Percentiles rank a stretch among this genome's conserved stretches.
Evolutionary conservation across 2,329 filamentous ascomycete species (phyloP).

Genomic region (Colletotrichum horii): DNA sequence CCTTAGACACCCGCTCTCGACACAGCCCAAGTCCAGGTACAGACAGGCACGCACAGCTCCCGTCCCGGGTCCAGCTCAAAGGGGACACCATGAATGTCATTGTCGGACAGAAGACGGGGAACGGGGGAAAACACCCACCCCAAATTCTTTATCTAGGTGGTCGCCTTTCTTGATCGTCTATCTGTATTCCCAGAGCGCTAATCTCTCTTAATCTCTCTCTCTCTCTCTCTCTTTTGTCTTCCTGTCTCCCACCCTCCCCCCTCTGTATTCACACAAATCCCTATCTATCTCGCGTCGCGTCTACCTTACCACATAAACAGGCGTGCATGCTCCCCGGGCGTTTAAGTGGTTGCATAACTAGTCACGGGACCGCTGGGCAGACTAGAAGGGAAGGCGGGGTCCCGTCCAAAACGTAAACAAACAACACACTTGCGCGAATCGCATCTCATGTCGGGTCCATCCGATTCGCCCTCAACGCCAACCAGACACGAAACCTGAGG

Average conservation of each 20-base stretch:
- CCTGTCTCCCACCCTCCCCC: neutral
- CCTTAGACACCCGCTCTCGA: too few relatives aligned
- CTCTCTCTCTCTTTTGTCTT: neutral
- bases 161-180: neutral
- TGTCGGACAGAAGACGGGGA: neutral
- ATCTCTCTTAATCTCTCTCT: neutral
- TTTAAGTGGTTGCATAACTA: slow-evolving; percentile 20
- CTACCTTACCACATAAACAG: neutral
- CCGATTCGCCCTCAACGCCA: slow-evolving; percentile 11
- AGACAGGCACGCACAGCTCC: neutral
- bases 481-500: neutral
- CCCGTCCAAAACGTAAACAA: slow-evolving; percentile 2
- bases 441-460: neutral
- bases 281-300: neutral
- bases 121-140: neutral
- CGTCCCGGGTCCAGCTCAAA: neutral
- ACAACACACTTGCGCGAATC: slow-evolving; percentile 3
- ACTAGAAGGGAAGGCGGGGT: slow-evolving; percentile 19
- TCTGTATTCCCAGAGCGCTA: neutral
- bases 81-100: neutral
- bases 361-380: slow-evolving; percentile 8
- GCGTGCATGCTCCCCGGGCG: neutral
- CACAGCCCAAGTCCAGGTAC: neutral
- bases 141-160: neutral
- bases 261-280: neutral